A percentile compares a stretch with the other conserved stretches of the same genome.
These are phyloP conservation scores for Mycosarcoma mackinlayi DNA, from an alignment of 1,284 basidiomycete genomes.

Conservation along the genomic window DNA sequence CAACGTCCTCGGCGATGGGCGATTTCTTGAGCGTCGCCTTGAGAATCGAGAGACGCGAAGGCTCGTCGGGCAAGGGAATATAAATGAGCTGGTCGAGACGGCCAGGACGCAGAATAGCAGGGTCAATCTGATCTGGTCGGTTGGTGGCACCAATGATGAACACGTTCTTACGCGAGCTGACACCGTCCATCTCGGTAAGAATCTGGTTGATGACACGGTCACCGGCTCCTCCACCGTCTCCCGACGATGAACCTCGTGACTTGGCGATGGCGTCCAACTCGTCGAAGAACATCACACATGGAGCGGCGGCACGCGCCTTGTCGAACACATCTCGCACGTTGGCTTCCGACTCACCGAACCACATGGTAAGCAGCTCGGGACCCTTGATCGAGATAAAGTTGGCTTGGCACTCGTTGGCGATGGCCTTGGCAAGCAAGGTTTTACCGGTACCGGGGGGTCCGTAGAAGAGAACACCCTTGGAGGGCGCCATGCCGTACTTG, in stretches of 20 bases:
- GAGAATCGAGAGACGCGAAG: conserved; percentile 89
- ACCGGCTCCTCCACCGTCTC: conserved; percentile 92
- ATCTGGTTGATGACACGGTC: conserved; percentile 98
- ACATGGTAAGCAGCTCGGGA: conserved; percentile 95
- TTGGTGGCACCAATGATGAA: conserved; percentile 99
- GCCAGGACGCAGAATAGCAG: conserved; percentile 95
- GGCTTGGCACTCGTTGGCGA: conserved; percentile 99
- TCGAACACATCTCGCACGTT: conserved; percentile 99
- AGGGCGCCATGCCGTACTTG: conserved; percentile 99
- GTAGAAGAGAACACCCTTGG: conserved; percentile 97
- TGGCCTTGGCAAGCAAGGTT: conserved; percentile 93
- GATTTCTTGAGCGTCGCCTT: conserved; percentile 91
- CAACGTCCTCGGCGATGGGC: conserved; percentile 85
- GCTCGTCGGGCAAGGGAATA: conserved; percentile 83
- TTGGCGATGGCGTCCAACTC: conserved; percentile 99
- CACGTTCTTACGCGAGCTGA: conserved; percentile 98
- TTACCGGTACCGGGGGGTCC: conserved; percentile 97
- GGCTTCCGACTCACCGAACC: conserved; percentile 99
- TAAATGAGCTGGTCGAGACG: conserved; percentile 81
- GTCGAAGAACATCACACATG: conserved; percentile 99
- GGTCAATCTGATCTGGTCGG: conserved; percentile 98
- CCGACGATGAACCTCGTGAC: conserved; percentile 82
- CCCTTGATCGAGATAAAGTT: conserved; percentile 98
- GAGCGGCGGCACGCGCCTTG: conserved; percentile 97
- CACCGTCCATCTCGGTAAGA: conserved; percentile 98